Evolutionary conservation across 108 stramenopile genomes (phyloP), one percentile per base, ranked within the genome.

Genomic region (Cyclotella atomus): DNA sequence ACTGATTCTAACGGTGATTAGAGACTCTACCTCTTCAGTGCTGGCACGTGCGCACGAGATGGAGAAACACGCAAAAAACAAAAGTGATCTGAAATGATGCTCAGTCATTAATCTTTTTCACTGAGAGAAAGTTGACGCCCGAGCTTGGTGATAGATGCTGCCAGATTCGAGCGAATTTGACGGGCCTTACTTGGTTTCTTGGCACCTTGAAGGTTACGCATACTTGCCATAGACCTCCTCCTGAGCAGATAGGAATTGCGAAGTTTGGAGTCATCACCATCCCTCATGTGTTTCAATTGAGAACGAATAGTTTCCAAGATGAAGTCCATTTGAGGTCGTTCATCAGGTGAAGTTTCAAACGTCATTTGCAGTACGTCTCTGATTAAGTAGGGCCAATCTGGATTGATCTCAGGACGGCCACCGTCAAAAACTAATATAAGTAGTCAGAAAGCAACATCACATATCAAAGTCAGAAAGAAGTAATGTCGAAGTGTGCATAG

Each of bases 381-480:
- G 34, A 76, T 76, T 53, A 68, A 36, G 2, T 44, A 7, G 7
- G 52, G 68, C 75, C 67, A 76, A 3, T 50, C 50, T 10, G 20
- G 34, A 32, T 38, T 60, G 21, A 76, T 76, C 17, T 59, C 34
- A n/a, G 67, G 67, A n/a, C 75, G 68, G 2, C 21, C 60, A 12
- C 45, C 46, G 2, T 60, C 15, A 29, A 57, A 57, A 15, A 68
- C 28, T 59, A 30, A 45, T n/a, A 41, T 7, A 41, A n/a, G n/a
- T 53, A 35, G 36, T 38, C 14, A 68, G 27, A 57, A 28, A 6
- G 14, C 27, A 27, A 27, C 27, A 23, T 23, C 19, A 57, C 24
- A 57, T 28, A 28, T 4, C 14, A 2, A 44, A 46, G 17, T 23
- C 10, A 14, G 7, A 41, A 12, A 41, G 7, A 41, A 12, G 15